Conservation (phyloP, 805 yeast genomes). For the Metschnikowia hibisci region DNA sequence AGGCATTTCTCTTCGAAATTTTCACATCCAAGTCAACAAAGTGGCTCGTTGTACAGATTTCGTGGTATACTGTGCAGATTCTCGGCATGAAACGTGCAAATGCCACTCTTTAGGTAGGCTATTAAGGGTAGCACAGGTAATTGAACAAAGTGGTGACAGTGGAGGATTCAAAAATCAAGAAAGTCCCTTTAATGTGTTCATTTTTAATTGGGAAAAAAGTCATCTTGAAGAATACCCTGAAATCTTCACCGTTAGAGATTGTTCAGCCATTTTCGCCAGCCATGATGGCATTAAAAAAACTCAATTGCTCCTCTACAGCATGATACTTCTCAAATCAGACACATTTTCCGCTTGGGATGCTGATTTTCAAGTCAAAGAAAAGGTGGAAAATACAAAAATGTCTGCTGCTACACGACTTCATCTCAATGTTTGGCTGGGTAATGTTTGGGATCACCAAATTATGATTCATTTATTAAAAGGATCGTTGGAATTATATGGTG, state of each 20-base stretch:
- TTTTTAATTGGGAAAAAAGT: constrained; percentile 9
- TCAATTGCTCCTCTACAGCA: constrained; percentile 15
- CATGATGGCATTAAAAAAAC: constrained; percentile 18
- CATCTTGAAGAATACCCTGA: constrained; percentile 4
- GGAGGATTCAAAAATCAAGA: constrained; percentile 6
- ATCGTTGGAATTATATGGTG: constrained; percentile 6
- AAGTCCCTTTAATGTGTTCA: constrained; percentile 20
- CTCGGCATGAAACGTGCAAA: constrained; percentile 1
- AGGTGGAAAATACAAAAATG: constrained; percentile 79
- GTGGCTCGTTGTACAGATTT: constrained; percentile 71
- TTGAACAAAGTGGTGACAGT: constrained; percentile 3
- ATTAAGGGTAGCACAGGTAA: constrained; percentile 37
- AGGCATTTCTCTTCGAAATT: constrained; percentile 78
- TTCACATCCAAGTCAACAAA: constrained; percentile 82
- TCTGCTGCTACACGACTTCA: constrained; percentile 66
- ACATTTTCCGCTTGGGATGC: constrained; percentile 49
- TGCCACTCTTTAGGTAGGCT: constrained; percentile 28
- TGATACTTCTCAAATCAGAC: constrained; percentile 9
- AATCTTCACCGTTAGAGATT: constrained; percentile 14
- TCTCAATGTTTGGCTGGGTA: constrained; percentile 74
- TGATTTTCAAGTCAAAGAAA: constrained; percentile 67
- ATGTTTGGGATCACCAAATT: constrained; percentile 63
- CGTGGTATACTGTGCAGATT: constrained; percentile 49
- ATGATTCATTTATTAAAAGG: constrained; percentile 20
- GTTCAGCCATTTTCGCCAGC: constrained; percentile 8